phyloP scores from a whole-genome alignment of 495 filamentous ascomycete species.

The Amphirosellinia nigrospora region DNA sequence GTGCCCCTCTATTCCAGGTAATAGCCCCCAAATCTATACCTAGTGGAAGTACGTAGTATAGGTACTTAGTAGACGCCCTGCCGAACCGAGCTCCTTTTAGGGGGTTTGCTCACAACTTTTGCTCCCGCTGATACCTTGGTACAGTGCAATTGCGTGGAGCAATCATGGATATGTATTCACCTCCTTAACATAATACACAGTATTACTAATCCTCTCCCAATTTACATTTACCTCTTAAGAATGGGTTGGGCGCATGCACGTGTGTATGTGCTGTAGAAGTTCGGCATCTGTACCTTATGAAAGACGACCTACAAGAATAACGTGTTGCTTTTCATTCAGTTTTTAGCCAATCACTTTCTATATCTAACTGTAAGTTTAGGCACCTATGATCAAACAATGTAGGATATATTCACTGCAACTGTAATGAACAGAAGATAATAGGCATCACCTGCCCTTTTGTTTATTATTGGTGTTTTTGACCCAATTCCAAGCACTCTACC shows the following conservation, averaged over 20 bases:
- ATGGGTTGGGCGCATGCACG: no score
- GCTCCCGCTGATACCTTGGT: no score
- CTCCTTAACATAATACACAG: not conserved
- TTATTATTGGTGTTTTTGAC: not conserved
- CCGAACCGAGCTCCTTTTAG: no score
- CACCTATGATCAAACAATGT: not conserved
- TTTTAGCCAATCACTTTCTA: constrained; percentile 6
- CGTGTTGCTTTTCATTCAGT: not conserved
- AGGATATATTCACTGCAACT: not conserved
- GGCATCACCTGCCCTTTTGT: not conserved
- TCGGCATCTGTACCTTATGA: no score
- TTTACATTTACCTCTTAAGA: not conserved
- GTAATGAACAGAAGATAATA: not conserved
- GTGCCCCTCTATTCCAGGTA: constrained; percentile 14
- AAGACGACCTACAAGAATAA: not conserved
- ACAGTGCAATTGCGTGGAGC: not conserved
- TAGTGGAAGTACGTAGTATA: not conserved
- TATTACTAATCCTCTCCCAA: not conserved
- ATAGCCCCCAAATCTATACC: not conserved
- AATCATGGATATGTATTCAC: not conserved
- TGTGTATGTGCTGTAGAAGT: no score
- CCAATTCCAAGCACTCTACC: not conserved
- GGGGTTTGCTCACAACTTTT: no score
- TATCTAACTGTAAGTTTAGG: not conserved
- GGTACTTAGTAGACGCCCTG: not conserved